Conservation (phyloP, 1,139 yeast genomes). For the Lodderomyces orthopsilosis region DNA sequence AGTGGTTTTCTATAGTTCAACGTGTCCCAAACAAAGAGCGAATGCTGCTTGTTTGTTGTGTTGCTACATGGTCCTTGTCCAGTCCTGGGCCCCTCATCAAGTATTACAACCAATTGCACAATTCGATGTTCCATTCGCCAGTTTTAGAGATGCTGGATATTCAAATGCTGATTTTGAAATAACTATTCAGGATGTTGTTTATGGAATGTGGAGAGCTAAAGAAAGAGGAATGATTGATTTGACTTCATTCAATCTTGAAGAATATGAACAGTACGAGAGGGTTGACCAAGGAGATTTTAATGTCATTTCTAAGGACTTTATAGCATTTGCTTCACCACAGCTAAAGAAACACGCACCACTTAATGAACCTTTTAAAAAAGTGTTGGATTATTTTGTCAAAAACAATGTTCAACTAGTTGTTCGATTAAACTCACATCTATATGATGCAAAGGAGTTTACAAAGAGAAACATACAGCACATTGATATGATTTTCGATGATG, state of each 20-base stretch:
- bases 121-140: conserved; percentile 89
- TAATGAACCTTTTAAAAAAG: conserved; percentile 76
- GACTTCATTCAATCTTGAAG: conserved; percentile 86
- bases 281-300: conserved; percentile 98
- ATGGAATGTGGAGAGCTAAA: conserved; percentile 98
- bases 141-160: conserved; percentile 96
- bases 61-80: conserved; percentile 92
- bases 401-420: conserved; percentile 86
- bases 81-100: conserved; percentile 98
- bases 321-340: conserved; percentile 97
- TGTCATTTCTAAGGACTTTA: conserved; percentile 85
- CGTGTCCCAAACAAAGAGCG: conserved; percentile 78
- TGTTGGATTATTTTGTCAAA: conserved; percentile 67
- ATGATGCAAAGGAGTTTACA: conserved; percentile 80
- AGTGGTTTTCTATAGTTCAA: conserved; percentile 82
- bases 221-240: conserved; percentile 86
- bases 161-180: conserved; percentile 92
- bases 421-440: conserved; percentile 84
- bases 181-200: conserved; percentile 90
- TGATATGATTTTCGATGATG: conserved; percentile 96
- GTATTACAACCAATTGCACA: conserved; percentile 93
- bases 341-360: conserved; percentile 51
- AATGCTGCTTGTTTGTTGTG: conserved; percentile 93
- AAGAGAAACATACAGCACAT: conserved; percentile 82
- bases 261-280: conserved; percentile 88